Base-by-base conservation (phyloP, 1,139 yeast species). In the Taphrina wiesneri region DNA sequence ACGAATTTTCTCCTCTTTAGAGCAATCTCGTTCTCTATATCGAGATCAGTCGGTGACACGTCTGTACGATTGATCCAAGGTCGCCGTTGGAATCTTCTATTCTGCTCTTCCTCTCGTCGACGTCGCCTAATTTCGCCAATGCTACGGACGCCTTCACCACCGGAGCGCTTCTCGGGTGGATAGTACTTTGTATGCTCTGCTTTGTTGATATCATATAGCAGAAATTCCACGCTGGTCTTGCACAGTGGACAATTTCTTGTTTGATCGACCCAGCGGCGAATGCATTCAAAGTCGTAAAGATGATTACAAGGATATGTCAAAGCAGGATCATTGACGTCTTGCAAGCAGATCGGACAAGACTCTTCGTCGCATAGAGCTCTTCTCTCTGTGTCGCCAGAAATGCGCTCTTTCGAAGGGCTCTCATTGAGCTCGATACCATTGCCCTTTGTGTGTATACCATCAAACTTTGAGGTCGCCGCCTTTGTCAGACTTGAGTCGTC, bases 241-340 rank as follows among this genome's bases (percentile, higher is more conserved):
- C 64, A 60, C 11, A 60, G 32, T 11, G 64, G 64, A 32, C 64
- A 60, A 17, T 51, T 19, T 21, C 25, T 23, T 9, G 57, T 32
- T 7, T 43, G 52, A 13, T 60, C 64, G 5, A 45, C 26, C 64
- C 64, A 60, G 49, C 64, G 64, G 39, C 45, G 41, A 9, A 60
- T 39, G n/a, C 64, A 60, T 32, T 51, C 57, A 1, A 25, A 26
- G 51, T 60, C 64, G 32, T 36, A 60, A 13, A 34, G 19, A 51
- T 60, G 64, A 19, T 60, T 36, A 43, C 64, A 60, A 41, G 64
- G 64, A 23, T 26, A 32, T 23, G 57, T 49, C 19, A 60, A 43
- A 9, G 64, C 64, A 13, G 41, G 64, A 25, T 39, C 39, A 17
- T 45, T 26, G 21, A 60, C 25, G 15, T 52, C 30, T n/a, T 60